Conservation (phyloP, 108 stramenopile genomes). For the Nannochloropsis gaditana region DNA sequence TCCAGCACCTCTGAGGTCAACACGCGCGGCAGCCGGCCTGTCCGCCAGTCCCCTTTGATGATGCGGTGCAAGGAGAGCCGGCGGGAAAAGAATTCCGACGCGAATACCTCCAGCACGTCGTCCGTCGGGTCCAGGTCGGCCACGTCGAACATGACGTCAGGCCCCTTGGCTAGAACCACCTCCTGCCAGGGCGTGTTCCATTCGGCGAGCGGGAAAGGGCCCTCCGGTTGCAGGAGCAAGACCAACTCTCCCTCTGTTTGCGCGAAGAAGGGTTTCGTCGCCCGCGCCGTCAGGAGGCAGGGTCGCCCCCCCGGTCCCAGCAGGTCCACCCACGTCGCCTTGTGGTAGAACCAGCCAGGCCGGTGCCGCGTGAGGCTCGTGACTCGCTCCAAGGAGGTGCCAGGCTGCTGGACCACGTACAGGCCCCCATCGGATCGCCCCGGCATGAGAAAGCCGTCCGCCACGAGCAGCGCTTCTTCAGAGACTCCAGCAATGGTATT, state of each 20-base stretch:
- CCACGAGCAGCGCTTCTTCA: slow-evolving; percentile 71
- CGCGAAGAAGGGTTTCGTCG: slow-evolving; percentile 58
- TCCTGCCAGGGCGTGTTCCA: slow-evolving; percentile 40
- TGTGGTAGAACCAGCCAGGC: slow-evolving; percentile 85
- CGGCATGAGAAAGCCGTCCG: slow-evolving; percentile 90
- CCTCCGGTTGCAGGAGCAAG: slow-evolving; percentile 45
- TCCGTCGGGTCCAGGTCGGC: slow-evolving; percentile 75
- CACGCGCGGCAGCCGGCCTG: slow-evolving; percentile 34
- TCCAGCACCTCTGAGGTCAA: slow-evolving; percentile 58
- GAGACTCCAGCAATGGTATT: neutral
- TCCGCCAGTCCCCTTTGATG: slow-evolving; percentile 56
- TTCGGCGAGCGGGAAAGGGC: slow-evolving; percentile 26
- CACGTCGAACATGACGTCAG: slow-evolving; percentile 92
- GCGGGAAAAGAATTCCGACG: slow-evolving; percentile 79
- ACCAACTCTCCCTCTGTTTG: slow-evolving; percentile 46
- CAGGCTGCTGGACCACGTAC: slow-evolving; percentile 65
- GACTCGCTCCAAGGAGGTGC: slow-evolving; percentile 21
- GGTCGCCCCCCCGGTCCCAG: slow-evolving; percentile 73
- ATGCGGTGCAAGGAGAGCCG: slow-evolving; percentile 74
- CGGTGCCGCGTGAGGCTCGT: slow-evolving; percentile 49
- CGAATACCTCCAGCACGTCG: slow-evolving; percentile 77
- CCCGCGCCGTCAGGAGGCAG: slow-evolving; percentile 80
- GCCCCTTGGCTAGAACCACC: slow-evolving; percentile 73
- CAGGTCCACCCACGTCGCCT: slow-evolving; percentile 79
- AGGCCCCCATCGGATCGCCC: slow-evolving; percentile 84